Evolutionary conservation across 2,329 filamentous ascomycete species (phyloP).

Genomic region (Monosporascus sp.): DNA sequence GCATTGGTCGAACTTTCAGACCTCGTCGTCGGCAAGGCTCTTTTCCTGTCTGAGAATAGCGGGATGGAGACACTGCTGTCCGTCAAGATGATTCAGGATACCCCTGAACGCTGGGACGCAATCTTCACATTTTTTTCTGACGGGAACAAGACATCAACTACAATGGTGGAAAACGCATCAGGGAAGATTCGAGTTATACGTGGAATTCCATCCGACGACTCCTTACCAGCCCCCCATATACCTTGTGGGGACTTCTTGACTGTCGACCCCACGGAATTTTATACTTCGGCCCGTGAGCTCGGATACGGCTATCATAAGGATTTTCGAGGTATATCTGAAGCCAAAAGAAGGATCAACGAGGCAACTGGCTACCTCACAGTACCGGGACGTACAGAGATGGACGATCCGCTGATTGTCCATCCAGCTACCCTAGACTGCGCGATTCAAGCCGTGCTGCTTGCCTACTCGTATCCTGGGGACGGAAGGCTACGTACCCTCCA

Average conservation of each 20-base stretch:
- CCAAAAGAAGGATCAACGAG: not conserved
- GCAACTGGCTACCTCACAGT: constrained; percentile 1
- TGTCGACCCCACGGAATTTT: not conserved
- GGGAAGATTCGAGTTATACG: not conserved
- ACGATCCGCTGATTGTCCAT: constrained; percentile 5
- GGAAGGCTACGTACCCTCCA: constrained; percentile 2
- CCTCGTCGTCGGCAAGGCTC: not conserved
- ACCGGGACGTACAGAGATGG: not conserved
- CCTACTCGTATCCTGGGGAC: constrained; percentile 8
- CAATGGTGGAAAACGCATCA: not conserved
- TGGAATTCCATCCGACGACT: not conserved
- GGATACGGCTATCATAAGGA: not conserved
- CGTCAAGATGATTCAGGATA: not conserved
- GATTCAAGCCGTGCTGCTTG: constrained; percentile 8
- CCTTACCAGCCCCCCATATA: not conserved
- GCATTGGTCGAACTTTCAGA: not conserved
- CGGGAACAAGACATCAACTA: not conserved
- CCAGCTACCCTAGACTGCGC: constrained; percentile 6
- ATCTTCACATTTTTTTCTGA: not conserved
- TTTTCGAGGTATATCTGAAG: not conserved
- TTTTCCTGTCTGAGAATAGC: not conserved
- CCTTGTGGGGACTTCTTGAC: not conserved
- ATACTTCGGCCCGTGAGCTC: not conserved
- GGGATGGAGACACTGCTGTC: not conserved
- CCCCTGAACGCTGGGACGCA: not conserved